A percentile compares a stretch with the other conserved stretches of the same genome.
Evolutionary conservation across 805 yeast species (phyloP).

Genomic region (Candida mattraensis): DNA sequence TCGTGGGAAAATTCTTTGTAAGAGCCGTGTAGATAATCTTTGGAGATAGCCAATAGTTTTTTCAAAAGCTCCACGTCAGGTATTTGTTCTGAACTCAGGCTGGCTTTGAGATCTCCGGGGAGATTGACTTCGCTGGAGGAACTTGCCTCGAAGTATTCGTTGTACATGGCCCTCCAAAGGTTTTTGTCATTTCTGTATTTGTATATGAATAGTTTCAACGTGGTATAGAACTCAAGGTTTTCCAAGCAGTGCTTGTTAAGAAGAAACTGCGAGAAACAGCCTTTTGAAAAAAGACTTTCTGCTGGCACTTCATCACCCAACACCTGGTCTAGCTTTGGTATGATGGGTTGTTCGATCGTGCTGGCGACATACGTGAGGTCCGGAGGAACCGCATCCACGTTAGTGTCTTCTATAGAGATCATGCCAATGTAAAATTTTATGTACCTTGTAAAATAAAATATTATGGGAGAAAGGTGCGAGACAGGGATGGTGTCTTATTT

Average conservation of each 20-base stretch:
- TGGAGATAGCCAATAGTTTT: conserved; percentile 22
- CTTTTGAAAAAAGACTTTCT: conserved; percentile 24
- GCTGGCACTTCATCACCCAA: conserved; percentile 26
- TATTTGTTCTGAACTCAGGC: conserved; percentile 14
- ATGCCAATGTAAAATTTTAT: background rate
- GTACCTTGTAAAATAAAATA: too few relatives aligned
- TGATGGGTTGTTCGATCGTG: conserved; percentile 3
- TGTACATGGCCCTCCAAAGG: conserved; percentile 30
- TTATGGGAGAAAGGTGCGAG: too few relatives aligned
- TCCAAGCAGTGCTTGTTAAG: conserved; percentile 35
- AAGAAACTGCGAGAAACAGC: conserved; percentile 30
- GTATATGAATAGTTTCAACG: conserved; percentile 22
- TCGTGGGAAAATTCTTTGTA: conserved; percentile 33
- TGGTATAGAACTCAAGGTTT: conserved; percentile 35
- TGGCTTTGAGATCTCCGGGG: conserved; percentile 28
- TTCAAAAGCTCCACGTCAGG: conserved; percentile 22
- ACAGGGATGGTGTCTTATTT: too few relatives aligned
- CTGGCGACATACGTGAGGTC: background rate
- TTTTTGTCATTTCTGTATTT: conserved; percentile 12
- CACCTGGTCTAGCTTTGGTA: conserved; percentile 32
- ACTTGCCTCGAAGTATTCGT: conserved; percentile 28
- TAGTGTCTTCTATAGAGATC: conserved; percentile 5
- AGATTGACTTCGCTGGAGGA: conserved; percentile 34
- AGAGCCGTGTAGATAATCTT: conserved; percentile 28
- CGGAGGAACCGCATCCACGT: background rate